Conservation (phyloP, 2,329 filamentous ascomycete species). For the Lachnellula suecica region DNA sequence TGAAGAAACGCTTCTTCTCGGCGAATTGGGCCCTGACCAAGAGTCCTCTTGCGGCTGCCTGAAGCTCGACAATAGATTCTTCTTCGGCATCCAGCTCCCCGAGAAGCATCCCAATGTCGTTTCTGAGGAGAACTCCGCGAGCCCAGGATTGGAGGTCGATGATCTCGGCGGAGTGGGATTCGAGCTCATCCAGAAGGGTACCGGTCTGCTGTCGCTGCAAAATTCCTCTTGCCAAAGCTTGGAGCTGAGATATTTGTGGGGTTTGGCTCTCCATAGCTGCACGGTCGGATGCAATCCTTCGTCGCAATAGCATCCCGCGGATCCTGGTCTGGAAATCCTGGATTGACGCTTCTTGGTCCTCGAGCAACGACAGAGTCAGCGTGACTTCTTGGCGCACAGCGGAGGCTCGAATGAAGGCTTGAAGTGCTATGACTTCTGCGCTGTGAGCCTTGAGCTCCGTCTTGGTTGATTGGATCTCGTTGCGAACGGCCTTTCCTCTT, state of each 20-base stretch:
- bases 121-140: constrained; percentile 76
- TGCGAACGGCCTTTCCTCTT: constrained; percentile 47
- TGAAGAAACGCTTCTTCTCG: constrained; percentile 86
- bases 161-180: constrained; percentile 66
- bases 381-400: constrained; percentile 52
- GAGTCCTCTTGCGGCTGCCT: constrained; percentile 71
- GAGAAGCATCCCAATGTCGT: constrained; percentile 71
- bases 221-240: constrained; percentile 66
- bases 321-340: constrained; percentile 56
- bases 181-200: constrained; percentile 67
- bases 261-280: constrained; percentile 58
- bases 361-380: constrained; percentile 47
- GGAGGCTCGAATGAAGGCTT: constrained; percentile 46
- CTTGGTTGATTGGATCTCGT: constrained; percentile 43
- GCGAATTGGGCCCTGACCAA: constrained; percentile 73
- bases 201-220: constrained; percentile 60
- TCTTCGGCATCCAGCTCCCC: constrained; percentile 81
- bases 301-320: constrained; percentile 61
- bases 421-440: constrained; percentile 28
- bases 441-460: constrained; percentile 53
- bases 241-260: constrained; percentile 58
- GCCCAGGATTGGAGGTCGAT: constrained; percentile 71
- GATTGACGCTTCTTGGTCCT: constrained; percentile 45
- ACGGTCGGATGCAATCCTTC: constrained; percentile 46
- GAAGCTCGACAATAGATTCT: constrained; percentile 70